Evolutionary conservation across 2,329 filamentous ascomycete genomes (phyloP).

Genomic region (Apiospora sp.): DNA sequence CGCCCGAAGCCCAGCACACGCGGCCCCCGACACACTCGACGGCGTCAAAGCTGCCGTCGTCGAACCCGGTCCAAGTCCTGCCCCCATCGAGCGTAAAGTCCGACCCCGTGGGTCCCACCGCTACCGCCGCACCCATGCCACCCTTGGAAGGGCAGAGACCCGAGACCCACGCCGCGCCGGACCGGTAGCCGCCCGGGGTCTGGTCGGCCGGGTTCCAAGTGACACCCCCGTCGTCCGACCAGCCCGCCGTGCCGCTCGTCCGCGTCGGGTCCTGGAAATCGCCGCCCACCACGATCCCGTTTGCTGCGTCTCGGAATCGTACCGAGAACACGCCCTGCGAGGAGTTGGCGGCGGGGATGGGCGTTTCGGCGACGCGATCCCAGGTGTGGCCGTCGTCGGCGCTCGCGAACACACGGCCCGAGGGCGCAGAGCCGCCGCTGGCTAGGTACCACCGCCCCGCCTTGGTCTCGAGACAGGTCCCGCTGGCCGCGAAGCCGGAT

Average conservation of each 20-base stretch:
- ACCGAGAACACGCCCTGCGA: constrained; percentile 44
- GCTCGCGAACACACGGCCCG: constrained; percentile 40
- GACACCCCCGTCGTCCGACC: constrained; percentile 41
- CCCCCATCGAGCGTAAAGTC: constrained; percentile 43
- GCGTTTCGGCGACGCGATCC: constrained; percentile 37
- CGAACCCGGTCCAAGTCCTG: constrained; percentile 39
- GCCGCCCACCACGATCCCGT: constrained; percentile 43
- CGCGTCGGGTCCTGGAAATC: constrained; percentile 39
- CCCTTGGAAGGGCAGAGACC: constrained; percentile 29
- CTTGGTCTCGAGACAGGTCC: constrained; percentile 42
- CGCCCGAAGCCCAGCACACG: constrained; percentile 44
- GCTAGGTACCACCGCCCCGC: constrained; percentile 42
- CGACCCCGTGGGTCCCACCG: constrained; percentile 44
- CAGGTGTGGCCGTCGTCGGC: constrained; percentile 34
- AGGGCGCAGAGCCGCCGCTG: constrained; percentile 38
- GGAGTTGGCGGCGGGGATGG: constrained; percentile 38
- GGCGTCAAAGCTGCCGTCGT: constrained; percentile 43
- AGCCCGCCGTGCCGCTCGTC: constrained; percentile 36
- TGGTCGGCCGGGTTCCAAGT: constrained; percentile 38
- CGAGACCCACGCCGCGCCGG: constrained; percentile 41
- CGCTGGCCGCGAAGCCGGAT: constrained; percentile 44
- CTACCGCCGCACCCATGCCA: constrained; percentile 34
- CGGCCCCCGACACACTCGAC: constrained; percentile 39
- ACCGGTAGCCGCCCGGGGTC: constrained; percentile 44
- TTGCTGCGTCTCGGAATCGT: constrained; percentile 38